Evolutionary conservation across 306 rosid genomes (phyloP).

Genomic region (Sicyos edulis): DNA sequence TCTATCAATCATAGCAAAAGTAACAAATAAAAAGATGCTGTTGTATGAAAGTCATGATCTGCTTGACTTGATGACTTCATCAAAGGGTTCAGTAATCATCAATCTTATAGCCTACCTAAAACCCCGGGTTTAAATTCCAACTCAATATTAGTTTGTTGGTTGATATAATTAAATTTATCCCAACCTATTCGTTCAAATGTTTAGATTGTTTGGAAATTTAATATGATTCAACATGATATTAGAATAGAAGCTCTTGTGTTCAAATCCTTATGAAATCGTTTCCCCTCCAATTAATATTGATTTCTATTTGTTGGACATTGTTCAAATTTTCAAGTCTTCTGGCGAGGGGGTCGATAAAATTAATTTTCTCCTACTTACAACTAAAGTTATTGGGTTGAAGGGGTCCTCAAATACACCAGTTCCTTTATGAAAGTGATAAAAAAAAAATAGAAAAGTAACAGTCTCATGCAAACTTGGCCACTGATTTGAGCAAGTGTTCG

Average conservation of each 20-base stretch:
- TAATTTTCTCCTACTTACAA: too few species aligned
- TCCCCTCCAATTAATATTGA: too few species aligned
- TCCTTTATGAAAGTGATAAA: not conserved
- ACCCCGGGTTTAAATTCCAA: not conserved
- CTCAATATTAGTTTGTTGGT: too few species aligned
- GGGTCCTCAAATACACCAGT: not conserved
- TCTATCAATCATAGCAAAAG: not conserved
- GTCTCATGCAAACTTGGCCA: not conserved
- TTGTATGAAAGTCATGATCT: not conserved
- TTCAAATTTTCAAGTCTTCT: too few species aligned
- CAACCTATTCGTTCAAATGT: too few species aligned
- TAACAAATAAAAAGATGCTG: not conserved
- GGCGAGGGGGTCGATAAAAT: too few species aligned
- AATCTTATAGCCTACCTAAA: not conserved
- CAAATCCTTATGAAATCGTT: too few species aligned
- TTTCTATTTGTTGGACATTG: too few species aligned
- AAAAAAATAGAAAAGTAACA: not conserved
- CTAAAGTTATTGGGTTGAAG: not conserved
- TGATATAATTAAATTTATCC: too few species aligned
- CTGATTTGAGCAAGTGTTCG: not conserved
- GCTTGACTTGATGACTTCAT: not conserved
- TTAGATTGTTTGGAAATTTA: too few species aligned
- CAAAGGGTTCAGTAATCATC: not conserved
- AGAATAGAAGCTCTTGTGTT: too few species aligned
- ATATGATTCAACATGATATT: too few species aligned